phyloP scores from a whole-genome alignment of 2,329 filamentous ascomycete species.

The Aureobasidium melanogenum region DNA sequence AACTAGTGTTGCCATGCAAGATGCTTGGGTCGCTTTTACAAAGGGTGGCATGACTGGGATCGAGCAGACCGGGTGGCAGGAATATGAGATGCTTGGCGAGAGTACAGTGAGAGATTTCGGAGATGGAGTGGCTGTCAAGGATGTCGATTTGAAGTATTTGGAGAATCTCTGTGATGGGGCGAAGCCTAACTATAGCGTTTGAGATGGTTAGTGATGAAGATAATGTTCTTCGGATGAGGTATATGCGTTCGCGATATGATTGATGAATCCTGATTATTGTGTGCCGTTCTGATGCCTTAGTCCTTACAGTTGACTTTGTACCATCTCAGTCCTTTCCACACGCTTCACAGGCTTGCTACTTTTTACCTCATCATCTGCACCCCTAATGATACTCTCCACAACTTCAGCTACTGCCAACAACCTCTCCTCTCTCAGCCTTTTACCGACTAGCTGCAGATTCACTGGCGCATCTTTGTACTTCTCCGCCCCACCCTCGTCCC shows the following conservation, averaged over 20 bases:
- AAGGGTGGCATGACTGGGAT: conserved; percentile 10
- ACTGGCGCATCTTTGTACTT: conserved; percentile 12
- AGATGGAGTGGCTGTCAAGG: conserved; percentile 21
- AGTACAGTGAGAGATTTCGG: conserved; percentile 21
- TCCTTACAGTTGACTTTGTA: background rate
- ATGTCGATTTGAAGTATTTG: conserved; percentile 17
- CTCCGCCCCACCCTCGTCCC: background rate
- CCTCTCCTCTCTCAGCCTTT: conserved; percentile 12
- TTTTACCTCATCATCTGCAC: background rate
- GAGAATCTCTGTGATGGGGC: conserved; percentile 20
- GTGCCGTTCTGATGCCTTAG: too few relatives aligned
- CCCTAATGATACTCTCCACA: background rate
- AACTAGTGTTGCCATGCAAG: conserved; percentile 29
- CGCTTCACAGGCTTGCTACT: background rate
- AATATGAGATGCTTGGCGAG: conserved; percentile 15
- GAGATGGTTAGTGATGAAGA: background rate
- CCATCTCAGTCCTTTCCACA: background rate
- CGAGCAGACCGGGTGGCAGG: conserved; percentile 1
- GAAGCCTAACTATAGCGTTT: conserved; percentile 2
- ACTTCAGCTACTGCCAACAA: conserved; percentile 10
- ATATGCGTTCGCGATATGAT: too few relatives aligned
- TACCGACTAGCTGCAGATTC: conserved; percentile 10
- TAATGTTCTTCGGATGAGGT: too few relatives aligned
- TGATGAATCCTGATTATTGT: background rate
- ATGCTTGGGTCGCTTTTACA: conserved; percentile 28